These are phyloP conservation scores for Cymbopogon citratus DNA, from an alignment of 176 grass and related monocot genomes.

Conservation along the genomic window DNA sequence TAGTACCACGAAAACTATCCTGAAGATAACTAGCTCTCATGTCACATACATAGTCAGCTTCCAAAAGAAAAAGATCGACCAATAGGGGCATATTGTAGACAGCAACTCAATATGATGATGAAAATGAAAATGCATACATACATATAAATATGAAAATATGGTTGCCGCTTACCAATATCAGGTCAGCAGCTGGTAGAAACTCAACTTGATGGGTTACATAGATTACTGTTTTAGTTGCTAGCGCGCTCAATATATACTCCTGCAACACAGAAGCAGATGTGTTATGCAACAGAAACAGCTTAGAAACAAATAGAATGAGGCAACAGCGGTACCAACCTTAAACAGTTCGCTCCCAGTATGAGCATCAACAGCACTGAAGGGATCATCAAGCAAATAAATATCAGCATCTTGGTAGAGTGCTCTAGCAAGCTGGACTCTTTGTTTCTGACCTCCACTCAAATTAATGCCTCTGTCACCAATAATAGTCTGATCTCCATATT, in stretches of 20 bases:
- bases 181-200: conserved; percentile 89
- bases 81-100: neutral
- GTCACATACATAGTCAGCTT: neutral
- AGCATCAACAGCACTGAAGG: conserved; percentile 98
- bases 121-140: neutral
- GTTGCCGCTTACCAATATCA: conserved; percentile 82
- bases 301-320: neutral
- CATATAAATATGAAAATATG: neutral
- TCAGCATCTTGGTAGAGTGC: conserved; percentile 96
- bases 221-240: conserved; percentile 79
- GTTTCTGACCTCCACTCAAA: conserved; percentile 98
- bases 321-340: conserved; percentile 37
- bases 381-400: conserved; percentile 98
- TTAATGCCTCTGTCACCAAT: conserved; percentile 99
- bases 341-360: conserved; percentile 96
- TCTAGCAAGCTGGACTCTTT: conserved; percentile 93
- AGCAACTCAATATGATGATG: neutral
- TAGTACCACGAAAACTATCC: conserved; percentile 7
- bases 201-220: conserved; percentile 99
- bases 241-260: conserved; percentile 83
- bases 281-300: conserved; percentile 34
- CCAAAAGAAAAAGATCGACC: conserved; percentile 19
- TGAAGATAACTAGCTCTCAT: neutral
- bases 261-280: conserved; percentile 39
- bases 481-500: conserved; percentile 87